Percentiles rank a stretch among this genome's conserved stretches.
Evolutionary conservation across 805 yeast species (phyloP).

Genomic region (Nakazawaea wickerhamii): DNA sequence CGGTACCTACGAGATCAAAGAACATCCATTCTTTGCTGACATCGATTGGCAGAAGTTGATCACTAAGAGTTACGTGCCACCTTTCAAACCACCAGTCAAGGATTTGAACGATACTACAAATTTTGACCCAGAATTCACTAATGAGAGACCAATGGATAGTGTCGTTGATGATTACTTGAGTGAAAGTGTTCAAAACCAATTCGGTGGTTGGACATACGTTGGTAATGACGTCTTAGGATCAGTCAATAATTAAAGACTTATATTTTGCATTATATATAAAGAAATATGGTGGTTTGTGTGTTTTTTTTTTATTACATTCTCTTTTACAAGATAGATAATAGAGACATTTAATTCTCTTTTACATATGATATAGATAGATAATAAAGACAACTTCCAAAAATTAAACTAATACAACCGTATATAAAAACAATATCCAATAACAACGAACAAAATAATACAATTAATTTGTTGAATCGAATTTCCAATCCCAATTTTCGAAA

Average conservation of each 20-base stretch:
- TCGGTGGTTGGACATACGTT: conserved; percentile 98
- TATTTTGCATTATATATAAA: too few relatives aligned
- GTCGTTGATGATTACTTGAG: conserved; percentile 90
- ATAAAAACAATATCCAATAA: too few relatives aligned
- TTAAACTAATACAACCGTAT: too few relatives aligned
- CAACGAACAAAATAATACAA: too few relatives aligned
- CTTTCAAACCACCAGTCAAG: conserved; percentile 87
- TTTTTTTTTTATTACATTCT: neutral
- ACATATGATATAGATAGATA: too few relatives aligned
- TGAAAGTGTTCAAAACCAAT: conserved; percentile 94
- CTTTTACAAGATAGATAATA: too few relatives aligned
- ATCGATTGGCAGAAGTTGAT: conserved; percentile 84
- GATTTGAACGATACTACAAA: conserved; percentile 87
- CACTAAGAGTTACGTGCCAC: conserved; percentile 88
- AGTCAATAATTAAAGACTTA: neutral
- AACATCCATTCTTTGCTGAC: conserved; percentile 80
- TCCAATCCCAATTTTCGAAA: neutral
- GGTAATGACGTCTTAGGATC: conserved; percentile 49
- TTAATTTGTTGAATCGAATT: too few relatives aligned
- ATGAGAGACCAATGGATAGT: conserved; percentile 89
- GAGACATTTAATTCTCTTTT: too few relatives aligned
- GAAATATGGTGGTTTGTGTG: too few relatives aligned
- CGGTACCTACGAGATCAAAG: conserved; percentile 81
- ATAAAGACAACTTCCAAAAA: too few relatives aligned
- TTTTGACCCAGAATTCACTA: conserved; percentile 88